Evolutionary conservation across 441 rosid species (phyloP).

Genomic region (Gossypium davidsonii): DNA sequence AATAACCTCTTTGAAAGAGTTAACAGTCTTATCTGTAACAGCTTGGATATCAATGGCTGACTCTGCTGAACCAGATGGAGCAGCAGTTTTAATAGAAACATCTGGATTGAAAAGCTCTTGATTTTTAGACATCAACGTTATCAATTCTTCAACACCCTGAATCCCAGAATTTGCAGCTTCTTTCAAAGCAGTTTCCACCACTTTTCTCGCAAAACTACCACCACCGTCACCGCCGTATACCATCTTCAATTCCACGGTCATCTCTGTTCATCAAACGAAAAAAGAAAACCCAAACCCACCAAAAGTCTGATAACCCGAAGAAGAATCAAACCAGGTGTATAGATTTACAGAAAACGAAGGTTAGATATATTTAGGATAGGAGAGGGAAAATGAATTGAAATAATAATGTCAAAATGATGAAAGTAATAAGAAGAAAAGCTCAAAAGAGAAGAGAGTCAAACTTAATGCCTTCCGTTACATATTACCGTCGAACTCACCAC

Average conservation of each 20-base stretch:
- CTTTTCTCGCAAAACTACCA: constrained; percentile 28
- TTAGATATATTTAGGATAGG: neutral
- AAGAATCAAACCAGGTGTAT: neutral
- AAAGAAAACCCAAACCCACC: neutral
- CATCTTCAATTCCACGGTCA: constrained; percentile 77
- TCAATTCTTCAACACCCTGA: constrained; percentile 69
- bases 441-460: constrained; percentile 34
- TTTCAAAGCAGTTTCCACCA: constrained; percentile 54
- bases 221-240: constrained; percentile 30
- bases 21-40: constrained; percentile 46
- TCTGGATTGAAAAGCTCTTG: constrained; percentile 16
- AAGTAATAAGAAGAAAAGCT: neutral
- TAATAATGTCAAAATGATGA: neutral
- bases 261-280: constrained; percentile 23
- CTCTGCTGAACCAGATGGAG: constrained; percentile 6
- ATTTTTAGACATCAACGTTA: constrained; percentile 40
- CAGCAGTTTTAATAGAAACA: neutral
- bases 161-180: constrained; percentile 79
- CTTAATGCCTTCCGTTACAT: neutral
- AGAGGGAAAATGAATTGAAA: constrained; percentile 4
- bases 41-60: constrained; percentile 39
- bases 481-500: constrained; percentile 22
- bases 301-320: neutral
- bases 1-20: constrained; percentile 46
- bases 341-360: neutral